Percentiles rank a stretch among this genome's conserved stretches.
Evolutionary conservation across 495 filamentous ascomycete species (phyloP).

Genomic region (Astrocystis sublimbata): DNA sequence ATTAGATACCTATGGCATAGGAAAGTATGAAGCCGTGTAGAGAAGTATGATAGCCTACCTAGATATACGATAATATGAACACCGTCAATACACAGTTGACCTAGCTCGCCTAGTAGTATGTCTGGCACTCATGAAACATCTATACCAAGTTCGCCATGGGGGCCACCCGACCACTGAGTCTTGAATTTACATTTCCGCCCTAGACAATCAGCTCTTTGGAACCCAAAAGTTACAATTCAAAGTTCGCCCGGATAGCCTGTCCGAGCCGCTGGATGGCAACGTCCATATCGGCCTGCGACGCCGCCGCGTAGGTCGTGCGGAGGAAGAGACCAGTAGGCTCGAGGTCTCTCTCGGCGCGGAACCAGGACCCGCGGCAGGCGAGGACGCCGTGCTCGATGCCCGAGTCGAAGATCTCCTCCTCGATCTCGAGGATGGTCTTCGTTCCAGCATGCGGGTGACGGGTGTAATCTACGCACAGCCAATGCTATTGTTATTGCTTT

Average conservation of each 20-base stretch:
- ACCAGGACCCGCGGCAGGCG: slow-evolving; percentile 83
- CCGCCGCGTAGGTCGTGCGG: slow-evolving; percentile 84
- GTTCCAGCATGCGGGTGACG: slow-evolving; percentile 65
- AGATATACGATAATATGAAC: too few relatives aligned
- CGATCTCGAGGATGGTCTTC: slow-evolving; percentile 67
- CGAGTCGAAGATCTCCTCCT: slow-evolving; percentile 79
- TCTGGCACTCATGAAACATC: too few relatives aligned
- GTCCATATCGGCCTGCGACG: slow-evolving; percentile 69
- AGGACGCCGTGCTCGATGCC: slow-evolving; percentile 72
- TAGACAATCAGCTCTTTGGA: too few relatives aligned
- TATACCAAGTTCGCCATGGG: too few relatives aligned
- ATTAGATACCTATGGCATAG: too few relatives aligned
- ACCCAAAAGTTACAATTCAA: slow-evolving; percentile 53
- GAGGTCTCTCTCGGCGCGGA: slow-evolving; percentile 61
- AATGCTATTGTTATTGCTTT: slow-evolving; percentile 55
- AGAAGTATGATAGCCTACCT: too few relatives aligned
- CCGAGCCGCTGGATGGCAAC: slow-evolving; percentile 80
- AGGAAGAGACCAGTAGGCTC: slow-evolving; percentile 67
- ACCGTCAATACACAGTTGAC: too few relatives aligned
- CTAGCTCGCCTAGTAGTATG: too few relatives aligned
- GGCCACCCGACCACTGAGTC: too few relatives aligned
- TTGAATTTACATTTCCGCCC: too few relatives aligned
- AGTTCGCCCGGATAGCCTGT: slow-evolving; percentile 65
- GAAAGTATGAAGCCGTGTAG: too few relatives aligned
- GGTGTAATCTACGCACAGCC: slow-evolving; percentile 76